These are phyloP conservation scores for Penicillium odoratum DNA, from an alignment of 495 filamentous ascomycete species.

Conservation along the genomic window DNA sequence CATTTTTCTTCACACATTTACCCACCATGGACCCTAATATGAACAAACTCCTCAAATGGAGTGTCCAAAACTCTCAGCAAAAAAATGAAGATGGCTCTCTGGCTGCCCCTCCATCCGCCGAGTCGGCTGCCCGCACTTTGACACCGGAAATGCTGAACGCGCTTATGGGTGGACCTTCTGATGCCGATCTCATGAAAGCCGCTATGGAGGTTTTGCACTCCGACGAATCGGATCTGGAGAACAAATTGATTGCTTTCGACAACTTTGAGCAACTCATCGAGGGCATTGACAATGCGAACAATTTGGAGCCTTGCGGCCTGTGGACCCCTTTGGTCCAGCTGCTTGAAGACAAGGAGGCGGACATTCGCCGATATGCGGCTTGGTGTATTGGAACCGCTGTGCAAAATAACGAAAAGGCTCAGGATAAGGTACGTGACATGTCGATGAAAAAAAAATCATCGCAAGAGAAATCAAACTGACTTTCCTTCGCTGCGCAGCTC, in stretches of 20 bases:
- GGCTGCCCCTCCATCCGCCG: constrained; percentile 43
- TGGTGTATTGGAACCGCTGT: constrained; percentile 95
- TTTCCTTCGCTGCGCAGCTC: constrained; percentile 38
- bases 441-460: neutral
- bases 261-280: constrained; percentile 95
- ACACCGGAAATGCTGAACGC: constrained; percentile 65
- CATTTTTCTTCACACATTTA: neutral
- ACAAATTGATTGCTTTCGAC: constrained; percentile 88
- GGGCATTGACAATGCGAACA: constrained; percentile 92
- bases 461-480: constrained; percentile 20
- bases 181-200: constrained; percentile 86
- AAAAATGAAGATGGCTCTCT: constrained; percentile 28
- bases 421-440: constrained; percentile 60
- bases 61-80: constrained; percentile 73
- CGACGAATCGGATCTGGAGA: constrained; percentile 64
- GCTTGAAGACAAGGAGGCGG: constrained; percentile 63
- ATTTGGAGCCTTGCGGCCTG: constrained; percentile 70
- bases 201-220: constrained; percentile 72
- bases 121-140: constrained; percentile 45
- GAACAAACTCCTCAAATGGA: constrained; percentile 89
- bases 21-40: constrained; percentile 51
- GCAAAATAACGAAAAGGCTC: constrained; percentile 85
- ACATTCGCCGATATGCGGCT: constrained; percentile 77
- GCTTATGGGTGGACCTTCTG: constrained; percentile 78
- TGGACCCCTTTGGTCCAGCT: constrained; percentile 77